Base-by-base conservation (phyloP, 306 rosid genomes). In the Gleditsia sinensis region DNA sequence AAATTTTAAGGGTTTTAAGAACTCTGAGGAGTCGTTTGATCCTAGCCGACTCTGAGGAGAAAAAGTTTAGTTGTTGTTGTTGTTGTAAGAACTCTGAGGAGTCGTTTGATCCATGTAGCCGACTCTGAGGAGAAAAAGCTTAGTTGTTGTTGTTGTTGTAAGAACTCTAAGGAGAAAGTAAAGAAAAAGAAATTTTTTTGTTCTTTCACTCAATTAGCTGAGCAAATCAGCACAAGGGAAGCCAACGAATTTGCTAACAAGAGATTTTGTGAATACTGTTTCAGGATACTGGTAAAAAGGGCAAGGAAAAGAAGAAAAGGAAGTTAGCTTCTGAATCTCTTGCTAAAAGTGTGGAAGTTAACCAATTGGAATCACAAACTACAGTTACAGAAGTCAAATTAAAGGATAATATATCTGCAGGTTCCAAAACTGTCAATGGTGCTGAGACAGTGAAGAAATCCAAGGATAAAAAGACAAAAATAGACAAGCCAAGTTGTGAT, bases 401-500 rank as follows among this genome's bases (percentile, higher is more conserved):
- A 40, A 76, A 80, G 75, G 85, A 72, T 28, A 59, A 28, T 42
- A 64, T 21, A 36, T 53, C 82, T 36, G 27, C 71, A 11, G 85
- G 76, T 79, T 83, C 53, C 13, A 77, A 74, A 64, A 64, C 19
- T 74, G 71, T 72, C 43, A 71, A 54, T 17, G 82, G 65, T 63
- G 45, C 45, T n/a, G 87, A 86, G 79, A 64, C 45, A 11, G 64
- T 69, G 69, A 86, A 89, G 86, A 87, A 21, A 76, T 63, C 86
- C 6, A 90, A 83, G 83, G 88, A 70, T 73, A 90, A 87, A 83
- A 84, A 51, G 72, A 81, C 81, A 79, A 87, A 80, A 85, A 90
- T 87, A 71, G 78, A 76, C 66, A 83, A 82, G 67, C 37, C 46
- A 65, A 77, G 33, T 54, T 45, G 49, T 80, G 79, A 81, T 68